A percentile compares a stretch with the other conserved stretches of the same genome.
Conservation (phyloP, 2,329 filamentous ascomycete species). For the Arthrobotrys iridis region DNA sequence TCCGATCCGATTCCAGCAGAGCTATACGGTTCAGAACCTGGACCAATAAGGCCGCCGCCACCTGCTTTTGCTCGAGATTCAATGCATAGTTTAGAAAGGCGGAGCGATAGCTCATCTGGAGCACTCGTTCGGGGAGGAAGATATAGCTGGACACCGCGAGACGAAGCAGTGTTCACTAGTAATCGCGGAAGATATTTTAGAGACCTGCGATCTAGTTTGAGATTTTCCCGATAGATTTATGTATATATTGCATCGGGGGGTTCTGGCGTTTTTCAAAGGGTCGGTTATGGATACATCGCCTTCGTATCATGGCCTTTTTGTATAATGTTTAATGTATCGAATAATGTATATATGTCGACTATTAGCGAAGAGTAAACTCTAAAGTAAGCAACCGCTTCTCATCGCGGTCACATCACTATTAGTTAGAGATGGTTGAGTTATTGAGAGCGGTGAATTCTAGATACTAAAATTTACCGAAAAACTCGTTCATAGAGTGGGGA, state of each 20-base stretch:
- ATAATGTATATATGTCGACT: background rate
- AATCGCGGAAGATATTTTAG: background rate
- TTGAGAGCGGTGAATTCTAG: background rate
- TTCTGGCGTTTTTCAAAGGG: background rate
- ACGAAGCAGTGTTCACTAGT: slow-evolving; percentile 1
- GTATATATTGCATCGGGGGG: background rate
- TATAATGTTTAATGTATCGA: background rate
- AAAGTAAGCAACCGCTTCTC: slow-evolving; percentile 3
- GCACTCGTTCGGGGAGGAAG: background rate
- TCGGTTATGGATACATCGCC: background rate
- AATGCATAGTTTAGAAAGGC: background rate
- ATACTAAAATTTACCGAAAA: background rate
- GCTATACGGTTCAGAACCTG: slow-evolving; percentile 19
- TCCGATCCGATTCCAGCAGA: slow-evolving; percentile 26
- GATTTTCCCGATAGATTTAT: background rate
- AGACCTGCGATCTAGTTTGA: background rate
- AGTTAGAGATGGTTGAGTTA: background rate
- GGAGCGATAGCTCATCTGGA: background rate
- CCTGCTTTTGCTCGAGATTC: background rate
- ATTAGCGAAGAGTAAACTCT: slow-evolving; percentile 35
- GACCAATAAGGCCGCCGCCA: background rate
- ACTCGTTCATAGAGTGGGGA: background rate
- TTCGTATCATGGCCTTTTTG: background rate
- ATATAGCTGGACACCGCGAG: slow-evolving; percentile 2
- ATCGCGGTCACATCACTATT: background rate